Evolutionary conservation across 2,329 filamentous ascomycete genomes (phyloP), one percentile per base, ranked within the genome.

Genomic region (Septoria linicola): DNA sequence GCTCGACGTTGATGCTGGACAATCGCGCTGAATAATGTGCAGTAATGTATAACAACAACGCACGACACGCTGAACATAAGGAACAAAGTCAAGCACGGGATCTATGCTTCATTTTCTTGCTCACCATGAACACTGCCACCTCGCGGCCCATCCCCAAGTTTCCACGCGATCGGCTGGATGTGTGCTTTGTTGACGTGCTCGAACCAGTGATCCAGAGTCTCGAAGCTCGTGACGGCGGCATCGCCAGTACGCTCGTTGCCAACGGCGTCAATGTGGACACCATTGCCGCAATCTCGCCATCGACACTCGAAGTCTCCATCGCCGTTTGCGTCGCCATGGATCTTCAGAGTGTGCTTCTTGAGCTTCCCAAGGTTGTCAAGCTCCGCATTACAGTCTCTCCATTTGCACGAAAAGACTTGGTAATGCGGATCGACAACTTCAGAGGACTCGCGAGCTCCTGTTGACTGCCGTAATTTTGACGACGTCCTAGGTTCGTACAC

Each of bases 341-440:
- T 66, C 59, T 81, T 84, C 44, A 72, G 63, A 4, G 83, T 66
- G 63, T 87, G 83, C 51, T 79, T 80, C 54, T 76, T 76, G 4
- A 86, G 68, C 0, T 78, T 80, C 7, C 78, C 75, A 11, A 85
- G 65, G 58, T 84, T 85, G 65, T 86, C 83, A 4, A 86, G 68
- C 56, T 83, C 74, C 0, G 79, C 76, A 3, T 67, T 66, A 63
- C 83, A 87, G 1, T 69, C 66, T 44, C 74, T 67, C 83, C 82
- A 86, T 35, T 71, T 65, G 66, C 83, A 87, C 48, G 73, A 72
- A 63, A 76, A 86, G 4, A 79, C 72, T 42, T 71, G 69, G 51
- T 72, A 75, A 23, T 64, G 62, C 0, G 66, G 65, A 32, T 66
- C 57, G 8, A 57, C 52, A 30, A 54, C 20, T 8, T 37, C 34